Base-by-base conservation (phyloP, 148 eudicot genomes). In the Persicaria tinctoria region DNA sequence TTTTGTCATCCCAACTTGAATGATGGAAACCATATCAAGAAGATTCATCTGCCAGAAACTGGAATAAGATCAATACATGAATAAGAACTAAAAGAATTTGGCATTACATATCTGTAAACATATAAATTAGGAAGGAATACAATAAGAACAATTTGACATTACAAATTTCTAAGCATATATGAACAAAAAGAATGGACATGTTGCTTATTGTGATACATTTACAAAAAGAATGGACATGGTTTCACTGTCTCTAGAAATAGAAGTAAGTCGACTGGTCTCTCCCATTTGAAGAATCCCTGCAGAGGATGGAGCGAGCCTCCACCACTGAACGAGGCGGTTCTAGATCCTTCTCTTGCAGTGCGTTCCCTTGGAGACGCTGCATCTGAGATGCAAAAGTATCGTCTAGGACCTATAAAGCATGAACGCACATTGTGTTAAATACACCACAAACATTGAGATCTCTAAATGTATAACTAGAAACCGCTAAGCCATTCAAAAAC, bases 361-460 rank as follows among this genome's bases (percentile, higher is more conserved):
- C 84, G 73, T 92, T 92, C 62, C 97, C 97, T 76, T 86, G 91
- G 77, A 92, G 74, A 63, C 95, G 81, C 71, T 92, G 97, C 97
- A 92, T 88, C 83, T 92, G 91, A 20, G 97, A 90, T n/a, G 91
- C 97, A 74, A 87, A 90, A 32, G 83, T 87, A 75, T 92, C 97
- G 46, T 92, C 97, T 80, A 92, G 74, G 76, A 92, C 81, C 97
- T 92, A 76, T 75, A 68, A 20, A 72, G 49, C 73, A 70, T 32
- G 41, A 48, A 47, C n/a, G 10, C 51, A 70, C 17, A 66, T 66
- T 66, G 11, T 41, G 14, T 66, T 44, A 66, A 6, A 5, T 41
- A 14, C 48, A 66, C 10, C 70, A 41, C 8, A 2, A 63, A 27
- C 1, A 4, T 20, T 60, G 41, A 18, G 38, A 6, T 17, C 27